These are phyloP conservation scores for Sclerotinia glacialis DNA, from an alignment of 2,329 filamentous ascomycete genomes.

Conservation along the genomic window DNA sequence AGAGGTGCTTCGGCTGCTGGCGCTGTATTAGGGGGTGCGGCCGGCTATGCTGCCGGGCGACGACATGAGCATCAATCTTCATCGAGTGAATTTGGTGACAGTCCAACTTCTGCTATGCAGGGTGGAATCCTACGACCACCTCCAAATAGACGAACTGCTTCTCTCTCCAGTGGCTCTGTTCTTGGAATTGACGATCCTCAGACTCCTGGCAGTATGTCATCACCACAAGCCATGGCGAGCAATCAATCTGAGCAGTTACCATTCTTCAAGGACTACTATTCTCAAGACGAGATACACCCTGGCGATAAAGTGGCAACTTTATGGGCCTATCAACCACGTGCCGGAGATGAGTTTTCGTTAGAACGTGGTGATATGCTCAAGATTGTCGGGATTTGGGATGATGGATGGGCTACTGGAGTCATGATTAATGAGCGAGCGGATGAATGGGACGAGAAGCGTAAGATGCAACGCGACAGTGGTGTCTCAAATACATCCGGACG, in stretches of 20 bases:
- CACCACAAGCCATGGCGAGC: constrained; percentile 76
- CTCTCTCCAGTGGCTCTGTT: constrained; percentile 79
- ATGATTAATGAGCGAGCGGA: constrained; percentile 79
- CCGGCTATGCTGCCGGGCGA: constrained; percentile 48
- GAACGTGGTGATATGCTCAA: constrained; percentile 98
- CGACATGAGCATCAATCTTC: constrained; percentile 54
- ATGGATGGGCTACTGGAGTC: constrained; percentile 95
- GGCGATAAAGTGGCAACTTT: constrained; percentile 86
- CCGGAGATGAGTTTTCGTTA: constrained; percentile 86
- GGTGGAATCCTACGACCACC: constrained; percentile 58
- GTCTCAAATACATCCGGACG: constrained; percentile 76
- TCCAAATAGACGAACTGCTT: constrained; percentile 74
- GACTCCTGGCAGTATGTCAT: constrained; percentile 78
- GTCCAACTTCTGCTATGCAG: constrained; percentile 63
- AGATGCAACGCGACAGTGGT: constrained; percentile 85
- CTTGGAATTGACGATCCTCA: constrained; percentile 66
- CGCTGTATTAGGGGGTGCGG: constrained; percentile 43
- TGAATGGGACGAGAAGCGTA: constrained; percentile 77
- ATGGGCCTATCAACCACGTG: constrained; percentile 95
- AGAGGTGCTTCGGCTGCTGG: constrained; percentile 21
- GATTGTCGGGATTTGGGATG: constrained; percentile 97
- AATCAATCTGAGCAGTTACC: constrained; percentile 93
- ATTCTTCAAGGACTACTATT: constrained; percentile 99
- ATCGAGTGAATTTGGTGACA: constrained; percentile 63
- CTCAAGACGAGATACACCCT: constrained; percentile 90